phyloP scores from a whole-genome alignment of 2,329 filamentous ascomycete genomes.

The Xylariomycetidae sp. region DNA sequence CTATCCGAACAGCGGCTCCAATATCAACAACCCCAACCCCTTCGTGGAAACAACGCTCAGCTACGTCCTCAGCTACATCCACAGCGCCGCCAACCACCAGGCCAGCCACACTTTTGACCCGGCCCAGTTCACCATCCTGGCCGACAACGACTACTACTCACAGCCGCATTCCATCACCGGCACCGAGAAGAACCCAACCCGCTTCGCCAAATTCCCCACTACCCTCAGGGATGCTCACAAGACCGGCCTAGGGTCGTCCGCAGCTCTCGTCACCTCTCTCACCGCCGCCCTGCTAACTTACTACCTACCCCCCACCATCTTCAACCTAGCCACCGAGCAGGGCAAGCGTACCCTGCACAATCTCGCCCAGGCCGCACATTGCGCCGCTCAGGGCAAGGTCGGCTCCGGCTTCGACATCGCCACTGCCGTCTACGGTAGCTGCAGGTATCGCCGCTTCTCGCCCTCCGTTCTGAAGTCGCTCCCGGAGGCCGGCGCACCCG shows the following conservation, averaged over 20 bases:
- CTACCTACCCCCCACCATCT: constrained; percentile 57
- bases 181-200: constrained; percentile 29
- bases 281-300: constrained; percentile 72
- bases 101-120: constrained; percentile 54
- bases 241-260: constrained; percentile 91
- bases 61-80: constrained; percentile 82
- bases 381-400: constrained; percentile 93
- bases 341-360: constrained; percentile 73
- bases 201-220: constrained; percentile 75
- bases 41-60: constrained; percentile 90
- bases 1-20: constrained; percentile 41
- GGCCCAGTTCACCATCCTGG: constrained; percentile 77
- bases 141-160: constrained; percentile 97
- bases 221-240: constrained; percentile 79
- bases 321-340: constrained; percentile 50
- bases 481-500: constrained; percentile 59
- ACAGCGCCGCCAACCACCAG: constrained; percentile 34
- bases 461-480: constrained; percentile 65
- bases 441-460: constrained; percentile 88
- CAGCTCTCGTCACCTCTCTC: constrained; percentile 85
- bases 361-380: constrained; percentile 88
- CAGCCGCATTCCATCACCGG: constrained; percentile 41
- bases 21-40: constrained; percentile 55
- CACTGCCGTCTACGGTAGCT: constrained; percentile 86
- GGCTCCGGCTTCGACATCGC: constrained; percentile 96